Conservation (phyloP, 2,329 filamentous ascomycete genomes). For the Fusarium tricinctum region DNA sequence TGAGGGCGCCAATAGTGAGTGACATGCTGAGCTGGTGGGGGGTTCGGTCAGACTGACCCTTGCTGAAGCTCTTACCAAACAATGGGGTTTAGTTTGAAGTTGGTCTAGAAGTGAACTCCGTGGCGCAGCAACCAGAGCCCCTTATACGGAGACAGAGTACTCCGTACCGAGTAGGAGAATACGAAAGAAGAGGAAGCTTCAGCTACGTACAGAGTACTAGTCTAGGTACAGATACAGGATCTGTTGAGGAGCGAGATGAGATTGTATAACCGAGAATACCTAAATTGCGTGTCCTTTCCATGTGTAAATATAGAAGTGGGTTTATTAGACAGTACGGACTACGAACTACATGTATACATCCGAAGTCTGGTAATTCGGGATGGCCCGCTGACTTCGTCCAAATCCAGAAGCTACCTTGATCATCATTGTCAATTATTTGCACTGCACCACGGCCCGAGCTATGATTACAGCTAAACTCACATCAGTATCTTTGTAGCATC, state of each 20-base stretch:
- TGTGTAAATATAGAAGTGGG: background rate
- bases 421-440: background rate
- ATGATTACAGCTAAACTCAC: background rate
- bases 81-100: conserved; percentile 15
- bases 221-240: background rate
- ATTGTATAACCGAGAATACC: background rate
- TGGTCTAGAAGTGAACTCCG: background rate
- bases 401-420: background rate
- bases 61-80: conserved; percentile 42
- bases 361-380: background rate
- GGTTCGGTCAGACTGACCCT: conserved; percentile 19
- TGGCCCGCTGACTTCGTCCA: background rate
- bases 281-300: background rate
- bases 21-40: conserved; percentile 8
- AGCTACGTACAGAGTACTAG: background rate
- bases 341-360: no score
- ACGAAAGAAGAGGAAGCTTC: background rate
- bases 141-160: background rate
- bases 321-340: background rate
- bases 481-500: background rate
- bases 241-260: background rate
- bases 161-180: background rate
- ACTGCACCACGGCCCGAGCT: background rate
- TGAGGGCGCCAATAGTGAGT: conserved; percentile 37
- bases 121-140: conserved; percentile 20